A percentile compares a stretch with the other conserved stretches of the same genome.
phyloP scores from a whole-genome alignment of 176 grass and related monocot genomes.

The Bothriochloa decipiens region DNA sequence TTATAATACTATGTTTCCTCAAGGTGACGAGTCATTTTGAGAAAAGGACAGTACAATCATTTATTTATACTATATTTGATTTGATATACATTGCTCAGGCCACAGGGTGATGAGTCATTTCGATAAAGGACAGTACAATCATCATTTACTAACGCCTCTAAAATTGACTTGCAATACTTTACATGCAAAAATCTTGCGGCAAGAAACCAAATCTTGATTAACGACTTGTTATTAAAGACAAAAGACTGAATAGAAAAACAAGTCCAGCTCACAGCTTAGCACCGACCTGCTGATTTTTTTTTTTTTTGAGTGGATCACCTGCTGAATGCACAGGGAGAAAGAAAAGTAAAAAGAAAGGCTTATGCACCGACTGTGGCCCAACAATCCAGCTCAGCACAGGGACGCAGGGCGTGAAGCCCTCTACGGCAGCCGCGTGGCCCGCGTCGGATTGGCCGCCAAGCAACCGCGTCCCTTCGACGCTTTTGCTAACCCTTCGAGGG shows the following conservation, averaged over 20 bases:
- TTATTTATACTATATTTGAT: no score
- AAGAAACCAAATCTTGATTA: no score
- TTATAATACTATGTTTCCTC: no score
- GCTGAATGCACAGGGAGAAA: neutral
- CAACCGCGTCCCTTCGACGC: neutral
- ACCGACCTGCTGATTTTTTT: neutral
- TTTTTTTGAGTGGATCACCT: no score
- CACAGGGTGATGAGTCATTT: no score
- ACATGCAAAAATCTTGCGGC: no score
- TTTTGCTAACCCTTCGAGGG: neutral
- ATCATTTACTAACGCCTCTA: no score
- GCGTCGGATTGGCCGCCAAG: neutral
- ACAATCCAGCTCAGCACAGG: constrained; percentile 29
- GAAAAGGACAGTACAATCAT: no score
- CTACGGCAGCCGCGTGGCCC: constrained; percentile 26
- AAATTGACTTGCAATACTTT: no score
- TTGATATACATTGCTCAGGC: no score
- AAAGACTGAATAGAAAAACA: neutral
- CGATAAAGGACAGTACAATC: no score
- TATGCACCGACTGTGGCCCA: constrained; percentile 31
- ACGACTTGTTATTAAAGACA: neutral
- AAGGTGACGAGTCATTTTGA: no score
- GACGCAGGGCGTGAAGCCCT: neutral
- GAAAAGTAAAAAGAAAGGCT: neutral
- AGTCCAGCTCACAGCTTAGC: neutral